Base-by-base conservation (phyloP, 148 eudicot species). In the Camellia sinensis region DNA sequence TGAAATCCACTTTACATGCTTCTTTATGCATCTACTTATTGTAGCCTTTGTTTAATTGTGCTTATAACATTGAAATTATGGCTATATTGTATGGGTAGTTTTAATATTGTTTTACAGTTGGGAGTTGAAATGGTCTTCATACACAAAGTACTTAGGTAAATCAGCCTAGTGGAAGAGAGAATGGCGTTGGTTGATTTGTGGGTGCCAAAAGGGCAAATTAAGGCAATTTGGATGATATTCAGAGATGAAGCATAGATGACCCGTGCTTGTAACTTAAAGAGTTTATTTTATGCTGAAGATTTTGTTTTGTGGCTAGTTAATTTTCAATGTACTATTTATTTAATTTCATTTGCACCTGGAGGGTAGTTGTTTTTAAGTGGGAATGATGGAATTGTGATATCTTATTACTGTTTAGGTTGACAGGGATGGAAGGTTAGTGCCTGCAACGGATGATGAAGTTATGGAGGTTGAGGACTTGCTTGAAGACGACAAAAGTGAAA, bases 391-490 rank as follows among this genome's bases (percentile, higher is more conserved):
- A 65, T 10, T 65, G 57, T 63, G 73, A 64, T 77, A 44, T 44
- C 37, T 50, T 78, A 14, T 73, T 62, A 12, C 56, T 63, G 73
- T 79, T 41, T 78, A 94, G 98, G 94, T 94, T 89, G 93, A 90
- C 80, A 89, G 86, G 78, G 90, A 88, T 85, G 98, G 92, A 77
- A 90, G 75, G 79, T 87, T 91, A 80, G 91, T 95, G 71, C 95
- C 98, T 79, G 97, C 93, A 53, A 93, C 97, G 37, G 93, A 92
- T 74, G 94, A 92, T 78, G 98, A 93, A 83, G 88, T 93, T 76
- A 82, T 91, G 89, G 93, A 87, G 81, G 99, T 92, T 78, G 95
- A 92, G 82, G 90, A 91, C 87, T 80, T 91, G 81, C 85, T 93
- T 72, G 91, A 87, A 67, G 84, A 87, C 71, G 91, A 86, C 44